Conservation (phyloP, 176 grass and related monocot genomes). For the Rhynchospora tenuis region DNA sequence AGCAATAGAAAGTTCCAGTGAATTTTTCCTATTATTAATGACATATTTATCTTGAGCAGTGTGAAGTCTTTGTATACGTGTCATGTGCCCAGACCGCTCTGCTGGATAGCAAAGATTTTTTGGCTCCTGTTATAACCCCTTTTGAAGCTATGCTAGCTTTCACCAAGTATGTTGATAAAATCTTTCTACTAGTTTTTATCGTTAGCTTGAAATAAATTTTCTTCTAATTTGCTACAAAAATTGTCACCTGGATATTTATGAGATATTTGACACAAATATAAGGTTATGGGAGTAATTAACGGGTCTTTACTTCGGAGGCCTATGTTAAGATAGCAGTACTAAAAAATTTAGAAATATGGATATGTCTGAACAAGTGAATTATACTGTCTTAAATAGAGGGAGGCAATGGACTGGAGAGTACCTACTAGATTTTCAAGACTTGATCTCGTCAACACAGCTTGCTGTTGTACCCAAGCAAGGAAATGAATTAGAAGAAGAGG, state of each 20-base stretch:
- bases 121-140: conserved; percentile 88
- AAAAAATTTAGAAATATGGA: not conserved
- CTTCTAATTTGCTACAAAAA: not conserved
- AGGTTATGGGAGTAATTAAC: not conserved
- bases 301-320: not conserved
- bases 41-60: conserved; percentile 31
- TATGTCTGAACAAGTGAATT: not conserved
- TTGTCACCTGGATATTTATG: not conserved
- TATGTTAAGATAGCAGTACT: not conserved
- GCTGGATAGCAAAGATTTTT: conserved; percentile 93
- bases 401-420: conserved; percentile 91
- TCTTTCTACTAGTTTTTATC: not conserved
- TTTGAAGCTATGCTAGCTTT: conserved; percentile 95
- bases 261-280: not conserved
- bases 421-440: conserved; percentile 86
- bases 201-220: not conserved
- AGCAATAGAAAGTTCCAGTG: too few relatives aligned
- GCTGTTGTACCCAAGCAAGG: conserved; percentile 19
- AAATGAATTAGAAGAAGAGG: not conserved
- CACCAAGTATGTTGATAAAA: conserved; percentile 46
- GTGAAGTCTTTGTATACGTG: conserved; percentile 94
- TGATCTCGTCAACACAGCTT: conserved; percentile 33
- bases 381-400: conserved; percentile 38
- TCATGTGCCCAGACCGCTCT: conserved; percentile 96
- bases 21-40: not conserved